Percentiles rank a stretch among this genome's conserved stretches.
Evolutionary conservation across 768 basidiomycete species (phyloP).

Genomic region (Rhizopogon vesiculosus): DNA sequence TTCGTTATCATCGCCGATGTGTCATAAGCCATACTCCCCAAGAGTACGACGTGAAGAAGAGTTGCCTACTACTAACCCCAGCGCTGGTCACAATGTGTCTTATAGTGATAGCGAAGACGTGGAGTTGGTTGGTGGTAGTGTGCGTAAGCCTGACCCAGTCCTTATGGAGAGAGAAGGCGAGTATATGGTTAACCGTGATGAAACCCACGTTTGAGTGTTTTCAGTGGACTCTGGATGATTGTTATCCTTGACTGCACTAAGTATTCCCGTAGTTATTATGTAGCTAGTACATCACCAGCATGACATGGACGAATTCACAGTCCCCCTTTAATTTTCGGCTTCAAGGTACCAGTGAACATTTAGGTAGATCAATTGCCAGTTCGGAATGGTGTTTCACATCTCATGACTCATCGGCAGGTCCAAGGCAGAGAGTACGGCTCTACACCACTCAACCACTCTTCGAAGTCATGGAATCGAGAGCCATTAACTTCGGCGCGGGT

Average conservation of each 20-base stretch:
- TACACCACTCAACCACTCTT: not conserved
- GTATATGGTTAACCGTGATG: constrained; percentile 16
- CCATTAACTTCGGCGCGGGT: constrained; percentile 91
- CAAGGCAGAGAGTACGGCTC: not conserved
- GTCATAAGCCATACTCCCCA: constrained; percentile 70
- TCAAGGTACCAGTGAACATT: no score
- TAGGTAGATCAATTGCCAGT: no score
- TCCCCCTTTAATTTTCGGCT: no score
- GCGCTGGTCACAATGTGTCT: constrained; percentile 1
- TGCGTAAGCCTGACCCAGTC: constrained; percentile 7
- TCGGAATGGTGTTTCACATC: no score
- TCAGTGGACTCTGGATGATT: not conserved
- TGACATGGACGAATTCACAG: no score
- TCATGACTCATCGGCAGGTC: no score
- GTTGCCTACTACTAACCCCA: constrained; percentile 35
- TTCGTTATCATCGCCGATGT: constrained; percentile 53
- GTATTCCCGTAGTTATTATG: not conserved
- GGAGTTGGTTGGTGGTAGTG: constrained; percentile 18
- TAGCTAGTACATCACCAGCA: no score
- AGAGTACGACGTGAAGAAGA: constrained; percentile 46
- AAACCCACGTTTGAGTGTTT: constrained; percentile 6
- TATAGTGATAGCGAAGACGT: constrained; percentile 19
- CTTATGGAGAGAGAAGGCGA: constrained; percentile 25
- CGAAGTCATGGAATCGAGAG: constrained; percentile 33
- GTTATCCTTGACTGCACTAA: not conserved